These are phyloP conservation scores for Aegilops longissima DNA, from an alignment of 176 grass and related monocot species.

Conservation along the genomic window DNA sequence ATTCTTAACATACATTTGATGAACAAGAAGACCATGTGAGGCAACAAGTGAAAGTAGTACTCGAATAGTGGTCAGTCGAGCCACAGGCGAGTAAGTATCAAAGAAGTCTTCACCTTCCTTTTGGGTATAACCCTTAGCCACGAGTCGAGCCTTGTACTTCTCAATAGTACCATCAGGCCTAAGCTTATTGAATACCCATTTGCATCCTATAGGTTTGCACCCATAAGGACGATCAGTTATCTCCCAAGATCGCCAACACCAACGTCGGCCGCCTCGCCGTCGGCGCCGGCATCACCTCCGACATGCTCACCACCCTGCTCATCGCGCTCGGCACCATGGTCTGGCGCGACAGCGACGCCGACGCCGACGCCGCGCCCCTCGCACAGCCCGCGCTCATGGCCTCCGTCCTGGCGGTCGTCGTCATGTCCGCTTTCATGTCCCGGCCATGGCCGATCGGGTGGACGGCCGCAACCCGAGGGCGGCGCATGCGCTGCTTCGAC, in stretches of 20 bases:
- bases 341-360: slow-evolving; percentile 43
- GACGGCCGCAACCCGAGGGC: slow-evolving; percentile 66
- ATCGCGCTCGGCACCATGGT: slow-evolving; percentile 57
- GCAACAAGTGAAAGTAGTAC: too few species aligned
- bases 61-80: too few species aligned
- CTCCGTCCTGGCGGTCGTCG: slow-evolving; percentile 14
- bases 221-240: too few species aligned
- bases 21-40: too few species aligned
- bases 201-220: too few species aligned
- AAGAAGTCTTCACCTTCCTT: too few species aligned
- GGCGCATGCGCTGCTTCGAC: slow-evolving; percentile 61
- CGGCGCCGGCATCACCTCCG: slow-evolving; percentile 56
- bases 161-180: too few species aligned
- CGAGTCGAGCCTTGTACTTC: too few species aligned
- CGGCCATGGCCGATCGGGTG: slow-evolving; percentile 56
- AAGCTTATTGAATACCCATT: too few species aligned
- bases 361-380: neutral
- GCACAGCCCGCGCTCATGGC: slow-evolving; percentile 32
- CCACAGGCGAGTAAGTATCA: too few species aligned
- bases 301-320: slow-evolving; percentile 63
- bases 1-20: too few species aligned
- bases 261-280: slow-evolving; percentile 56
- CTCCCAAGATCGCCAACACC: slow-evolving; percentile 73
- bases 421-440: slow-evolving; percentile 39
- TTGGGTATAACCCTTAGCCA: too few species aligned